Evolutionary conservation across 2,329 filamentous ascomycete genomes (phyloP).

Genomic region (Aspergillus pseudonomiae): DNA sequence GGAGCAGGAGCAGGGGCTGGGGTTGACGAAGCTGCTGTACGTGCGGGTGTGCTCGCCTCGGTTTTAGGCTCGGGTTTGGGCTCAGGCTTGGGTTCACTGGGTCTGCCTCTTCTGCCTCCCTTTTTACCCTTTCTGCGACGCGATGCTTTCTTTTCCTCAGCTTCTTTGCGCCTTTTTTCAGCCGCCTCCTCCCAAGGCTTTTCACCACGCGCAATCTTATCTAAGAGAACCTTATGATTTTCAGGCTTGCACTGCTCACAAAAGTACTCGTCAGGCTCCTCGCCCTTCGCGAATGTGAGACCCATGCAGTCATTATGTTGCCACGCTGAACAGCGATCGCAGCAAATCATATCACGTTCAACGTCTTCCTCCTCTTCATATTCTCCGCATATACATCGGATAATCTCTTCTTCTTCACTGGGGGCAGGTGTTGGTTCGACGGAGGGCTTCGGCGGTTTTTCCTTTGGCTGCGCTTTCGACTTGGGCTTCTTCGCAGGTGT

Average conservation of each 20-base stretch:
- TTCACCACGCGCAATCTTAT: constrained; percentile 77
- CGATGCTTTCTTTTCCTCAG: constrained; percentile 60
- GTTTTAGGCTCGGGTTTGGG: constrained; percentile 62
- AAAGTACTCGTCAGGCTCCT: constrained; percentile 82
- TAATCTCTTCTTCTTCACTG: constrained; percentile 68
- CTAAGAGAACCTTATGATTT: constrained; percentile 78
- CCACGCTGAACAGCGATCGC: constrained; percentile 90
- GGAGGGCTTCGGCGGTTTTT: constrained; percentile 50
- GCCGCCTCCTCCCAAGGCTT: constrained; percentile 80
- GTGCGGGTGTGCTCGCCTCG: constrained; percentile 47
- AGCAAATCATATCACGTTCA: constrained; percentile 91
- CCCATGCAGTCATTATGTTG: constrained; percentile 98
- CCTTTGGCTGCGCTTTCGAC: constrained; percentile 51
- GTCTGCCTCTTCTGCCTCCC: constrained; percentile 62
- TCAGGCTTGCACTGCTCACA: constrained; percentile 88
- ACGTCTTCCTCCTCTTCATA: constrained; percentile 83
- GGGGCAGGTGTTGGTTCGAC: constrained; percentile 48
- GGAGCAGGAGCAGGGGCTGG: constrained; percentile 27
- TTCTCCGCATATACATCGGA: constrained; percentile 90
- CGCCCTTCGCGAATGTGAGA: constrained; percentile 73
- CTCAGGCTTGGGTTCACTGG: constrained; percentile 63
- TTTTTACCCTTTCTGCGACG: constrained; percentile 60
- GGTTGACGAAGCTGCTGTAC: constrained; percentile 8
- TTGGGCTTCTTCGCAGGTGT: constrained; percentile 51
- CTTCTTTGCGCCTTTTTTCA: constrained; percentile 64